Evolutionary conservation across 176 grass and related monocot genomes (phyloP).

Genomic region (Rhipidocladum racemiflorum): DNA sequence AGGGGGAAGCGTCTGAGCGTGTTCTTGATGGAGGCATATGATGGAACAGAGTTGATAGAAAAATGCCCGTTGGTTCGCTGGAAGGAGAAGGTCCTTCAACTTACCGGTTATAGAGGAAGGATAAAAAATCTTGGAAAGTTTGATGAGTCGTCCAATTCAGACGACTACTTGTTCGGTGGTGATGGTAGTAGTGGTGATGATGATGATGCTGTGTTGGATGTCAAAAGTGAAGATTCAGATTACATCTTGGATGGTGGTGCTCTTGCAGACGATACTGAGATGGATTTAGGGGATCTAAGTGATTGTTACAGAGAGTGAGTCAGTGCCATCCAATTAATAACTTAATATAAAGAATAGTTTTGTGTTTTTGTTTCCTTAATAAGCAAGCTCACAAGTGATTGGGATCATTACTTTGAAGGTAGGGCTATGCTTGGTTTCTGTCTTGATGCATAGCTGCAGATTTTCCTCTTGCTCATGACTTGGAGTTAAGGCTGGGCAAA

Average conservation of each 20-base stretch:
- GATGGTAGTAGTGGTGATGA: slow-evolving; percentile 1
- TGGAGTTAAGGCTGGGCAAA: no score
- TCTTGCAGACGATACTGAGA: slow-evolving; percentile 55
- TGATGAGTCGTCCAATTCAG: slow-evolving; percentile 37
- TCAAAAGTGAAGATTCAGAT: slow-evolving; percentile 39
- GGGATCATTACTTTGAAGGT: neutral
- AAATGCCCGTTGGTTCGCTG: slow-evolving; percentile 62
- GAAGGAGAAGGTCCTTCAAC: slow-evolving; percentile 69
- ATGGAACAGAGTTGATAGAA: slow-evolving; percentile 58
- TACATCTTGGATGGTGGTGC: slow-evolving; percentile 27
- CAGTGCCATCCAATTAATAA: neutral
- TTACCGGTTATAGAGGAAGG: slow-evolving; percentile 66
- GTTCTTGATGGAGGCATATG: slow-evolving; percentile 81
- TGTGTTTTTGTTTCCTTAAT: neutral
- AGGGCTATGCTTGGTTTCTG: neutral
- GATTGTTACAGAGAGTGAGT: slow-evolving; percentile 41
- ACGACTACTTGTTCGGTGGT: slow-evolving; percentile 26
- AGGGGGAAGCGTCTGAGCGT: slow-evolving; percentile 73
- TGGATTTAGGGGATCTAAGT: slow-evolving; percentile 50
- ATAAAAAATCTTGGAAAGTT: slow-evolving; percentile 51
- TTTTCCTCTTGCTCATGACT: neutral
- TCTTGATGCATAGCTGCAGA: neutral
- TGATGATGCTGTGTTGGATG: slow-evolving; percentile 37
- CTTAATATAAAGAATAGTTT: neutral
- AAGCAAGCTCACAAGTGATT: neutral